Conservation (phyloP, 2,329 filamentous ascomycete species). For the Paramyrothecium roridum region DNA sequence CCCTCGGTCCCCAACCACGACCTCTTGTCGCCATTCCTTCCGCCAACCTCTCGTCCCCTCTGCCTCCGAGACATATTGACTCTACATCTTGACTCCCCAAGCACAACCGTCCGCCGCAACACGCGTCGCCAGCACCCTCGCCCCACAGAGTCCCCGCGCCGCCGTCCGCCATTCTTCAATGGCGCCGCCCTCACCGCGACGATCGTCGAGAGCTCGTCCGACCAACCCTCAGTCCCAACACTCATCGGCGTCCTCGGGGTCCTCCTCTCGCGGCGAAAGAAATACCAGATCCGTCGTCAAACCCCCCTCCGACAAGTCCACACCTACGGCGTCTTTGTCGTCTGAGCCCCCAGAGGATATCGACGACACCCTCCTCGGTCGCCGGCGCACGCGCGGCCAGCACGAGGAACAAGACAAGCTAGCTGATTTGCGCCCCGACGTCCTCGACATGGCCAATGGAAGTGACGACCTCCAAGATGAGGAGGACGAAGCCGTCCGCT, state of each 20-base stretch:
- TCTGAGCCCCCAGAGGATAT: slow-evolving; percentile 66
- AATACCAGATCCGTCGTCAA: slow-evolving; percentile 70
- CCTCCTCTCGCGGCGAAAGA: slow-evolving; percentile 73
- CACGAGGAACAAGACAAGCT: slow-evolving; percentile 55
- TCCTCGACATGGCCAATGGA: slow-evolving; percentile 56
- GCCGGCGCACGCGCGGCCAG: slow-evolving; percentile 74
- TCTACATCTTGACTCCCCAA: neutral
- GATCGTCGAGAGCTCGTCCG: slow-evolving; percentile 86
- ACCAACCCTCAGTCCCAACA: slow-evolving; percentile 74
- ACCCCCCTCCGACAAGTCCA: slow-evolving; percentile 72
- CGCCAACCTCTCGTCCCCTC: neutral
- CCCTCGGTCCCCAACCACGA: slow-evolving; percentile 3
- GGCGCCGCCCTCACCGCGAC: slow-evolving; percentile 70
- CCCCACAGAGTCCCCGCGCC: slow-evolving; percentile 7
- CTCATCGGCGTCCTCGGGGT: slow-evolving; percentile 76
- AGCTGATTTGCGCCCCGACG: slow-evolving; percentile 30
- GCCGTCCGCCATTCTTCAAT: slow-evolving; percentile 38
- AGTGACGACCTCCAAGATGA: slow-evolving; percentile 67
- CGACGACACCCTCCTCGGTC: slow-evolving; percentile 69
- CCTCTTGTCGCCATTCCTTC: neutral
- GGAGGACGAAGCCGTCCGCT: slow-evolving; percentile 92
- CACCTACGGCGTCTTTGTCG: slow-evolving; percentile 68
- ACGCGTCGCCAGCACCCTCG: slow-evolving; percentile 4
- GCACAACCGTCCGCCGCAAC: slow-evolving; percentile 6
- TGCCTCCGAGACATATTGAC: neutral